A percentile compares a stretch with the other conserved stretches of the same genome.
Evolutionary conservation across 768 basidiomycete species (phyloP).

Genomic region (Dioszegia crocea): DNA sequence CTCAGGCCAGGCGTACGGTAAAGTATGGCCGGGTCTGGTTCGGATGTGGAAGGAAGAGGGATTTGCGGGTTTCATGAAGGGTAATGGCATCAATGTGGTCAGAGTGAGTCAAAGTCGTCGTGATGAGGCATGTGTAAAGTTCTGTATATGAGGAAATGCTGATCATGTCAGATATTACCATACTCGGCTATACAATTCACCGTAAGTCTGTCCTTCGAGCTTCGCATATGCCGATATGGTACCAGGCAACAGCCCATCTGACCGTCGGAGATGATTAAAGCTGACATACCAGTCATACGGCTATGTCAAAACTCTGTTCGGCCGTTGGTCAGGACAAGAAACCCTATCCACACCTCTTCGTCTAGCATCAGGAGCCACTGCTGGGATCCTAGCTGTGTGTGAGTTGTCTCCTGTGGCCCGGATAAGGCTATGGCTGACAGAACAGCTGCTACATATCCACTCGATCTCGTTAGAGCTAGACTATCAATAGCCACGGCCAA

Average conservation of each 20-base stretch:
- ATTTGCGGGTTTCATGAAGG: slow-evolving; percentile 85
- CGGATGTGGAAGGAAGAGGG: slow-evolving; percentile 95
- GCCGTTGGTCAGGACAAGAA: slow-evolving; percentile 71
- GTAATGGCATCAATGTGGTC: slow-evolving; percentile 65
- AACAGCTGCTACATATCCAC: slow-evolving; percentile 58
- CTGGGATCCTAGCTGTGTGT: slow-evolving; percentile 94
- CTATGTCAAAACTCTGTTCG: slow-evolving; percentile 66
- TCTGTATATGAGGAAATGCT: too few species aligned
- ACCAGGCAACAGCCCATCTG: too few species aligned
- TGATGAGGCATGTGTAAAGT: too few species aligned
- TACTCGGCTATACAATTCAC: slow-evolving; percentile 60
- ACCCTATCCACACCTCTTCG: slow-evolving; percentile 85
- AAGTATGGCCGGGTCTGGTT: slow-evolving; percentile 46
- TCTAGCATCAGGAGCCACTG: slow-evolving; percentile 78
- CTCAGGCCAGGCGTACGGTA: slow-evolving; percentile 34
- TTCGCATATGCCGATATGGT: too few species aligned
- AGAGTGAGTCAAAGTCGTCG: too few species aligned
- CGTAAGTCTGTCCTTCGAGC: too few species aligned
- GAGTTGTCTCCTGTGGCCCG: slow-evolving; percentile 45
- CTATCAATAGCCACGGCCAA: slow-evolving; percentile 85
- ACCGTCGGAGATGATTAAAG: too few species aligned
- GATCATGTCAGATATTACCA: slow-evolving; percentile 70
- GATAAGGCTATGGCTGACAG: not conserved
- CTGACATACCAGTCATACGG: slow-evolving; percentile 58
- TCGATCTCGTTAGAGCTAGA: slow-evolving; percentile 88